A percentile compares a stretch with the other conserved stretches of the same genome.
Conservation (phyloP, 768 basidiomycete species). For the Suillus lakei region DNA sequence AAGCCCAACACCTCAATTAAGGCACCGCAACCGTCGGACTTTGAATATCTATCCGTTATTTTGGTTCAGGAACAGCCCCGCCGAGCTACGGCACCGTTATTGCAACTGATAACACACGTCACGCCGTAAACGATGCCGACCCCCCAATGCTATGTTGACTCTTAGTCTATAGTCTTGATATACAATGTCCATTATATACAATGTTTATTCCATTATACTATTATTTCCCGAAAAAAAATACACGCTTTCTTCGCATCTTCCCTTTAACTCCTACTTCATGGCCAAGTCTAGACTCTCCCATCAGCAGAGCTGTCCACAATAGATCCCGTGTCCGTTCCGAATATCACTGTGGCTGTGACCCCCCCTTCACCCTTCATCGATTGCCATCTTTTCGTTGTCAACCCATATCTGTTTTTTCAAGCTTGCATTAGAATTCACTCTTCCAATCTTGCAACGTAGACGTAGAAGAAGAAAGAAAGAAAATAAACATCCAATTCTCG, state of each 20-base stretch:
- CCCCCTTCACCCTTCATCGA: no score
- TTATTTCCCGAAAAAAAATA: neutral
- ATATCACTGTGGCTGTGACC: slow-evolving; percentile 5
- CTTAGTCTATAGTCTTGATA: no score
- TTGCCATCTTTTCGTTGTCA: slow-evolving; percentile 1
- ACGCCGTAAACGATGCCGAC: slow-evolving; percentile 24
- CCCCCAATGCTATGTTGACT: no score
- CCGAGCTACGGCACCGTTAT: slow-evolving; percentile 42
- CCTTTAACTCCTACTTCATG: slow-evolving; percentile 11
- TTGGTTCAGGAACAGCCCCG: slow-evolving; percentile 40
- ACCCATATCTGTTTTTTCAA: slow-evolving; percentile 7
- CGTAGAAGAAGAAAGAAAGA: no score
- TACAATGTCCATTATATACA: no score
- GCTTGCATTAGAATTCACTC: neutral
- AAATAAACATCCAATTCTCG: neutral
- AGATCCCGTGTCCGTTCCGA: slow-evolving; percentile 2
- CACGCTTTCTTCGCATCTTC: slow-evolving; percentile 11
- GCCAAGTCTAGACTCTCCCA: slow-evolving; percentile 10
- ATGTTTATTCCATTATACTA: neutral
- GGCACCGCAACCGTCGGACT: slow-evolving; percentile 40
- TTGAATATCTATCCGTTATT: slow-evolving; percentile 20
- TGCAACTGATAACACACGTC: slow-evolving; percentile 22
- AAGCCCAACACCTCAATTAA: slow-evolving; percentile 36
- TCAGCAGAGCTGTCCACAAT: no score
- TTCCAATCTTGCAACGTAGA: no score